These are phyloP conservation scores for Zanthoxylum bungeanum DNA, from an alignment of 345 rosid species.

Conservation along the genomic window DNA sequence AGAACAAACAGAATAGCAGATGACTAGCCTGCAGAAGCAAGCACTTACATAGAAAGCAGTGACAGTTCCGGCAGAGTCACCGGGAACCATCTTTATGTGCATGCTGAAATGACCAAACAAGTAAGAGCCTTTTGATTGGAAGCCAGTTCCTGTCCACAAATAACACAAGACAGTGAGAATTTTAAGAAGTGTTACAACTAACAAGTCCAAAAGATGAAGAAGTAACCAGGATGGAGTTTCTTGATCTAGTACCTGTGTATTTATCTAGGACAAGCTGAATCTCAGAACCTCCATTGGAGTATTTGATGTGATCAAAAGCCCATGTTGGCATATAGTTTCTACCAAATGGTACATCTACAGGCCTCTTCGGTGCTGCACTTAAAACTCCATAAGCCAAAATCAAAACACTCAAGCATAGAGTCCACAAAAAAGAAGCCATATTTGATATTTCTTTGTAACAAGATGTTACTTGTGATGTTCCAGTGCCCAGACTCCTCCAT, in stretches of 20 bases:
- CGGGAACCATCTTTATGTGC: slow-evolving; percentile 70
- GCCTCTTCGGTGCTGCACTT: slow-evolving; percentile 48
- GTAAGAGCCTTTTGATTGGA: slow-evolving; percentile 77
- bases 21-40: too few species aligned
- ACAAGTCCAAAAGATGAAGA: neutral
- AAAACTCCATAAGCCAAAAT: slow-evolving; percentile 33
- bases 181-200: neutral
- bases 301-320: slow-evolving; percentile 87
- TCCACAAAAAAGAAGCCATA: slow-evolving; percentile 26
- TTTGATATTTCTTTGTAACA: neutral
- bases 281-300: slow-evolving; percentile 59
- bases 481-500: neutral
- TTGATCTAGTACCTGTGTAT: slow-evolving; percentile 77
- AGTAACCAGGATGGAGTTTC: too few species aligned
- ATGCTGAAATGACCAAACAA: slow-evolving; percentile 84
- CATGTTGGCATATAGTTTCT: slow-evolving; percentile 79
- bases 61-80: slow-evolving; percentile 83
- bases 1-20: too few species aligned
- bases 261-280: slow-evolving; percentile 72
- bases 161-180: neutral
- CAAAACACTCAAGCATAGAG: slow-evolving; percentile 26
- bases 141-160: slow-evolving; percentile 63
- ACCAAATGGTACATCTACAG: slow-evolving; percentile 59
- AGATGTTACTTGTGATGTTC: slow-evolving; percentile 1
- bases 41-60: slow-evolving; percentile 66